Conservation (phyloP, 2,329 filamentous ascomycete species). For the Colletotrichum acutatum region DNA sequence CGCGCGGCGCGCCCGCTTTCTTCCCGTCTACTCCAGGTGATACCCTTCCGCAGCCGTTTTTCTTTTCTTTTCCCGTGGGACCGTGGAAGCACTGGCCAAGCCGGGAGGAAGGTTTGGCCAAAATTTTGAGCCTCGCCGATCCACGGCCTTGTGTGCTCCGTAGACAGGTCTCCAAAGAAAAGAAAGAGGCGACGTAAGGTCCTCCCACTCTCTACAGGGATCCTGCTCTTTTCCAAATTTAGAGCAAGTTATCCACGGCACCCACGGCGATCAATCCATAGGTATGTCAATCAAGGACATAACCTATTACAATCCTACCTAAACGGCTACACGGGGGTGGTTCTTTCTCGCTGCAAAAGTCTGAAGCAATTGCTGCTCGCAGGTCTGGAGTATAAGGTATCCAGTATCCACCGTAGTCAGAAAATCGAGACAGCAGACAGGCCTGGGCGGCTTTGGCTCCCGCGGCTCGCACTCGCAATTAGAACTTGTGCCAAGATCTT, state of each 20-base stretch:
- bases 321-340: too few species aligned
- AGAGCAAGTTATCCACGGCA: too few species aligned
- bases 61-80: not conserved
- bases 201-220: too few species aligned
- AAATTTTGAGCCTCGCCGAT: not conserved
- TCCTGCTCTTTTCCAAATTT: too few species aligned
- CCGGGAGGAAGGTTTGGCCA: not conserved
- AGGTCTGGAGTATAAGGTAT: not conserved
- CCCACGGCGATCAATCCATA: too few species aligned
- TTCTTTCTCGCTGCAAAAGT: too few species aligned
- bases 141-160: not conserved
- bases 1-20: not conserved
- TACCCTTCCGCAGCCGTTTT: not conserved
- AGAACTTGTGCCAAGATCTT: not conserved
- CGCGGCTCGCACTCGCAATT: not conserved
- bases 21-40: not conserved
- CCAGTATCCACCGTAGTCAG: too few species aligned
- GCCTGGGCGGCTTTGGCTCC: not conserved
- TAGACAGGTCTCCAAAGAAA: too few species aligned
- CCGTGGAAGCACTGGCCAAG: not conserved
- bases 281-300: too few species aligned
- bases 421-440: not conserved
- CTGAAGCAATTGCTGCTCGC: not conserved
- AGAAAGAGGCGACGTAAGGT: too few species aligned
- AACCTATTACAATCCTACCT: too few species aligned